Evolutionary conservation across 768 basidiomycete genomes (phyloP), one percentile per base, ranked within the genome.

Genomic region (Coprinopsis sp.): DNA sequence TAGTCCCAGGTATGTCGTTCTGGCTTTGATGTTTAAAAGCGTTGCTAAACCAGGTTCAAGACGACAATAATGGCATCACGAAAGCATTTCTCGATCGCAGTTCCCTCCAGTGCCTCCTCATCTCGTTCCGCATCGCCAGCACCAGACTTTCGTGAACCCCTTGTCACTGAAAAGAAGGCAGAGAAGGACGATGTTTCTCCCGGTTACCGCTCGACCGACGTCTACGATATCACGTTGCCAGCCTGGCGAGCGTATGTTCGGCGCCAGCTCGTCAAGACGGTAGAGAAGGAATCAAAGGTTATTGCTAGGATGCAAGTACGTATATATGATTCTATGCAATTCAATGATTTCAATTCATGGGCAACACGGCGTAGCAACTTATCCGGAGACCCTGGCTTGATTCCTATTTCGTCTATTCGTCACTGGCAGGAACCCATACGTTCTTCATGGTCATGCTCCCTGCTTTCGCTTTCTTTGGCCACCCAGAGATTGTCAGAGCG

Each of bases 361-460:
- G n/a, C n/a, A 34, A 7, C 16, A 18, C 31, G 24, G 36, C 29
- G 37, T 44, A 80, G 87, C 60, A 70, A 7, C 62, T 60, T 4
- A 71, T 89, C 22, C 79, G 86, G 5, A 72, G 70, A 4, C 76
- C 84, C 2, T 82, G 76, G 72, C 66, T 89, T 19, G 91, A 94
- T 58, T 67, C 70, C 1, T 94, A 90, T 58, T 93, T 94, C 58
- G 78, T 93, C 25, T 86, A 92, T 52, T 81, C 86, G 0, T 90
- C 87, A 0, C 74, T 83, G 0, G 70, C 91, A 8, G 91, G 78
- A 10, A 91, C 89, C 1, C 91, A 92, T 56, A 91, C 87, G 0
- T 97, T 93, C 68, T 97, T 98, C 74, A 91, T 95, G 86, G 78
- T 81, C 25, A 76, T 87, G 50, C 69, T 99, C 5, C 95, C 95